These are phyloP conservation scores for Geosmithia putterillii DNA, from an alignment of 2,329 filamentous ascomycete species.

Conservation along the genomic window DNA sequence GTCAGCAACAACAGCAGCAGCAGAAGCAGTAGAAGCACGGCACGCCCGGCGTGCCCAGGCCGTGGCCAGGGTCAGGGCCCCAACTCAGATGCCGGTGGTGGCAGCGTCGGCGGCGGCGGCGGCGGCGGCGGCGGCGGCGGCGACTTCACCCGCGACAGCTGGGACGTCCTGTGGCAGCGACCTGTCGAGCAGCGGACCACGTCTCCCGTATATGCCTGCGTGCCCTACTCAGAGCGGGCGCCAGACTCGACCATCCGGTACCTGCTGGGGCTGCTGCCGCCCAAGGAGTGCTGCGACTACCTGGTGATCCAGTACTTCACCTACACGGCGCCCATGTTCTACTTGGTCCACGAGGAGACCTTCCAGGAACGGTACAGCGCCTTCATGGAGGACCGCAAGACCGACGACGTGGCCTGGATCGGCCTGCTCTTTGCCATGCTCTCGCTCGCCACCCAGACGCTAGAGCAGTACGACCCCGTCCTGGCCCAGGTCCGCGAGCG, in stretches of 20 bases:
- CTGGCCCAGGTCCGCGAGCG: conserved; percentile 3
- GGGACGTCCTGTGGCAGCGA: background rate
- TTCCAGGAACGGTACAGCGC: conserved; percentile 7
- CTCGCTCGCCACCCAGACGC: conserved; percentile 5
- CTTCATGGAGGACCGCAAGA: conserved; percentile 3
- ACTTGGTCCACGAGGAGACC: conserved; percentile 6
- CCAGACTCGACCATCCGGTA: conserved; percentile 1
- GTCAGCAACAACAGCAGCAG: too few species aligned
- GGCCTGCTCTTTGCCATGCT: conserved; percentile 7
- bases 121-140: background rate
- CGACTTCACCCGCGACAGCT: background rate
- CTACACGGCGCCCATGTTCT: conserved; percentile 6
- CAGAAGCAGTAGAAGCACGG: too few species aligned
- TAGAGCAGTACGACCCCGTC: conserved; percentile 4
- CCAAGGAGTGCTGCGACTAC: conserved; percentile 4
- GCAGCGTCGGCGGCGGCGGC: background rate
- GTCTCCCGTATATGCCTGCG: background rate
- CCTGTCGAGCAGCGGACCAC: background rate
- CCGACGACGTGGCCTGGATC: conserved; percentile 6
- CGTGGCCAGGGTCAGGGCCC: too few species aligned
- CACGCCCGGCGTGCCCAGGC: too few species aligned
- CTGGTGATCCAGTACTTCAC: conserved; percentile 6
- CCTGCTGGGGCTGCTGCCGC: conserved; percentile 4
- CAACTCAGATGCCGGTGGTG: too few species aligned
- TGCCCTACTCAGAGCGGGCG: background rate